Percentiles rank a stretch among this genome's conserved stretches.
phyloP scores from a whole-genome alignment of 2,329 filamentous ascomycete species.

The Colletotrichum tropicicola region DNA sequence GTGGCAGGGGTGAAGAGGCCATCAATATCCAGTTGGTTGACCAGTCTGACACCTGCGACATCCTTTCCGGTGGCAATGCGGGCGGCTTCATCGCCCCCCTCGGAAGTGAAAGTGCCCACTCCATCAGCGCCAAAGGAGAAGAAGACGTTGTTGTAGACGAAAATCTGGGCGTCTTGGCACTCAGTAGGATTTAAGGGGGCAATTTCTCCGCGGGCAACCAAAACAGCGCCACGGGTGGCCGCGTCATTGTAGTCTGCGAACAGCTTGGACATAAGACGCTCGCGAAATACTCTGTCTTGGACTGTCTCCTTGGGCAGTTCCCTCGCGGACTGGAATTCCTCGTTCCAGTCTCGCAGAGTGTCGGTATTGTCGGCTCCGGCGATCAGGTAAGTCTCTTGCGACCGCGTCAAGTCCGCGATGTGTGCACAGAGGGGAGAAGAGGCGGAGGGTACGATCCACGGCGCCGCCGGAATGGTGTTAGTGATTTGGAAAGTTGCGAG shows the following conservation, averaged over 20 bases:
- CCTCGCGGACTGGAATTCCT: slow-evolving; percentile 96
- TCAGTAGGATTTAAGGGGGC: slow-evolving; percentile 95
- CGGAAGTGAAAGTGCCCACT: slow-evolving; percentile 94
- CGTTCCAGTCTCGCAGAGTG: slow-evolving; percentile 96
- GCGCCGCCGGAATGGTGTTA: slow-evolving; percentile 90
- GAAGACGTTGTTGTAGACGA: slow-evolving; percentile 99
- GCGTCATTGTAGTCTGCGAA: slow-evolving; percentile 99
- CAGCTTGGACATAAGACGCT: slow-evolving; percentile 92
- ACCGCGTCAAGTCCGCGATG: slow-evolving; percentile 83
- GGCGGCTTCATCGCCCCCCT: slow-evolving; percentile 96
- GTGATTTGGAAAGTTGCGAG: slow-evolving; percentile 95
- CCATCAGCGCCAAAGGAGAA: slow-evolving; percentile 98
- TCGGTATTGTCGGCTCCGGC: slow-evolving; percentile 93
- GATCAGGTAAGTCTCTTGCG: slow-evolving; percentile 92
- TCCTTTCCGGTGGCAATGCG: slow-evolving; percentile 97
- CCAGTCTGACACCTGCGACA: slow-evolving; percentile 89
- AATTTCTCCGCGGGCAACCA: slow-evolving; percentile 93
- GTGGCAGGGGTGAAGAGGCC: slow-evolving; percentile 96
- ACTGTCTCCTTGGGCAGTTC: slow-evolving; percentile 94
- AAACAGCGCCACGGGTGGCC: slow-evolving; percentile 87
- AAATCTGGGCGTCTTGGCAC: slow-evolving; percentile 92
- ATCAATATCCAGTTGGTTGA: slow-evolving; percentile 96
- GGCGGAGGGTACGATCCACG: slow-evolving; percentile 84
- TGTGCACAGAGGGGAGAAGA: slow-evolving; percentile 74
- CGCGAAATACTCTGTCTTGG: slow-evolving; percentile 94